Evolutionary conservation across 805 yeast species (phyloP).

Genomic region (Nakazawaea peltata): DNA sequence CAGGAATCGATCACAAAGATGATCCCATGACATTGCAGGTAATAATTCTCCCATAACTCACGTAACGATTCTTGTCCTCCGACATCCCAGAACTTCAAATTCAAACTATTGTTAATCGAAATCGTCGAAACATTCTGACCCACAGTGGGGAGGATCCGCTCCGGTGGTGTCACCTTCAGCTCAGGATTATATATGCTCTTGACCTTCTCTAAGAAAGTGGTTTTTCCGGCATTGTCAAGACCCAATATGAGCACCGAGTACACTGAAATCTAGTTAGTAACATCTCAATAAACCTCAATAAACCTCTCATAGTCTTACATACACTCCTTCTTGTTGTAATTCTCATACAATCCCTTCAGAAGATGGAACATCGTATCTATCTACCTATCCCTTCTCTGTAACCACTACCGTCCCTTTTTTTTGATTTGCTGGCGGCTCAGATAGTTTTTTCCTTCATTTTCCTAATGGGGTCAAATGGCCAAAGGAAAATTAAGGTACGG

Average conservation of each 20-base stretch:
- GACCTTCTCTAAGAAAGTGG: slow-evolving; percentile 65
- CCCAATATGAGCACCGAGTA: slow-evolving; percentile 80
- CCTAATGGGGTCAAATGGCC: too few relatives aligned
- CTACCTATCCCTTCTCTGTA: too few relatives aligned
- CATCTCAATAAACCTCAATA: slow-evolving; percentile 6
- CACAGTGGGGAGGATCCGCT: slow-evolving; percentile 81
- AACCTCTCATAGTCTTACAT: slow-evolving; percentile 14
- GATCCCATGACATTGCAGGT: slow-evolving; percentile 80
- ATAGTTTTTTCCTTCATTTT: too few relatives aligned
- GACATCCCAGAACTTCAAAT: slow-evolving; percentile 87
- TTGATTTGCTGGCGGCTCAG: too few relatives aligned
- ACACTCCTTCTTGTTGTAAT: slow-evolving; percentile 50
- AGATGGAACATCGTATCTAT: slow-evolving; percentile 72
- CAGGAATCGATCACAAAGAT: slow-evolving; percentile 90
- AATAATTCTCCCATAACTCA: slow-evolving; percentile 82
- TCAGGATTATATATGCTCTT: slow-evolving; percentile 44
- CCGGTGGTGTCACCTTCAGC: slow-evolving; percentile 39
- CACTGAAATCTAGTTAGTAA: slow-evolving; percentile 26
- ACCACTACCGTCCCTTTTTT: too few relatives aligned
- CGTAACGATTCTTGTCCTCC: slow-evolving; percentile 92
- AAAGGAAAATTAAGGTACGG: too few relatives aligned
- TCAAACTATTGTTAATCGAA: slow-evolving; percentile 28
- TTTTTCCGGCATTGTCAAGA: slow-evolving; percentile 93
- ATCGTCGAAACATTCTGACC: slow-evolving; percentile 76
- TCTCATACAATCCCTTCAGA: slow-evolving; percentile 50